Conservation (phyloP, 768 basidiomycete species). For the Symmetrospora coprosmae region DNA sequence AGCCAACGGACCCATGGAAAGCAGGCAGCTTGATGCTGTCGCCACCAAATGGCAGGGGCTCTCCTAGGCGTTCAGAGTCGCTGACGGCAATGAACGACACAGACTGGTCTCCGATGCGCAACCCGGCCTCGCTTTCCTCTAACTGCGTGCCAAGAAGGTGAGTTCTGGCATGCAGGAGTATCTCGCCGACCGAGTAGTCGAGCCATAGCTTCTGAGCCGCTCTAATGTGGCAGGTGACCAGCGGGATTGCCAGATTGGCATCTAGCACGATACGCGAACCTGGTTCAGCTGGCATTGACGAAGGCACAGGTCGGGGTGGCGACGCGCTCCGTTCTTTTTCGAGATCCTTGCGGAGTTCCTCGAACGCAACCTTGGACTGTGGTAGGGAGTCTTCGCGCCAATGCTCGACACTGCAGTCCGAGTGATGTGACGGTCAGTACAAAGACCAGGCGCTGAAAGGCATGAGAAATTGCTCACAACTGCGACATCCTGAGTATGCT, state of each 20-base stretch:
- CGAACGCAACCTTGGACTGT: conserved; percentile 36
- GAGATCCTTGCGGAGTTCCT: conserved; percentile 23
- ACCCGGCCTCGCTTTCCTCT: conserved; percentile 4
- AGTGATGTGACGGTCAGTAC: not conserved
- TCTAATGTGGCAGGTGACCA: conserved; percentile 23
- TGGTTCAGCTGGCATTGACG: not conserved
- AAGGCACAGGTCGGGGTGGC: not conserved
- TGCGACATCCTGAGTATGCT: conserved; percentile 11
- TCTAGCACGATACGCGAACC: not conserved
- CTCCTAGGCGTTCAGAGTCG: not conserved
- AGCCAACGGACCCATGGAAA: not conserved
- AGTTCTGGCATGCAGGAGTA: not conserved
- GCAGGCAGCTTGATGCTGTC: conserved; percentile 9
- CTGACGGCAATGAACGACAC: conserved; percentile 24
- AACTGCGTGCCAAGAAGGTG: not conserved
- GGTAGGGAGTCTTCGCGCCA: conserved; percentile 71
- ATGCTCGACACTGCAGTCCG: conserved; percentile 58
- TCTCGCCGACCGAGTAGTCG: conserved; percentile 21
- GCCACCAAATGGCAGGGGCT: not conserved
- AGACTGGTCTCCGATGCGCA: conserved; percentile 24
- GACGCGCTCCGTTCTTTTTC: not conserved
- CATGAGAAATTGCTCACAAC: not conserved
- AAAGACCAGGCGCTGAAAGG: conserved; percentile 32
- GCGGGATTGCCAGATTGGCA: conserved; percentile 11
- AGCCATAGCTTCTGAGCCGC: conserved; percentile 27